Base-by-base conservation (phyloP, 768 basidiomycete species). In the Tubosaeta sp. region DNA sequence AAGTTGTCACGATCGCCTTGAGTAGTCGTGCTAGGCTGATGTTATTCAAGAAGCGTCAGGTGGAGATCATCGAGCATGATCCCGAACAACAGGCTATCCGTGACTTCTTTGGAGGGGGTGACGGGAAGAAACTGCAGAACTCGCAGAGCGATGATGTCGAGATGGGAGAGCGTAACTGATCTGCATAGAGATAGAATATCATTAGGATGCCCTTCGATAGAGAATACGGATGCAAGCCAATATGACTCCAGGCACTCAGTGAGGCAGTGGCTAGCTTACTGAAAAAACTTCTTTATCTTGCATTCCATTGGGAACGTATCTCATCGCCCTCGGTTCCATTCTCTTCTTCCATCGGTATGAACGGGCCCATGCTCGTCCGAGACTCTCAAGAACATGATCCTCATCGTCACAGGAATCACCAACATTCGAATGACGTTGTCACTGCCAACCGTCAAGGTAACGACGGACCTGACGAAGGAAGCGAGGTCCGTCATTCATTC, bases 51-150 rank as follows among this genome's bases (percentile, higher is more conserved):
- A 76, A 71, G 43, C 81, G 89, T 5, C 90, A 93, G 65, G 80
- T 76, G 53, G 88, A 86, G 2, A 89, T 91, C 1, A 85, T 89
- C 43, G 85, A 85, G 1, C 78, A 85, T 62, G 91, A 94, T 62
- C 81, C 83, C 29, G 80, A 81, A 52, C 90, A 95, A 65, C 75
- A 78, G 55, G 82, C 86, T 62, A 85, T 94, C 42, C 78, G 87
- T 16, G 75, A 77, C 3, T 92, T 91, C 73, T 88, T 92, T 59
- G 76, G 78, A 34, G 76, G 78, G 12, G 53, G 59, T 29, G 35
- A 51, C 19, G 5, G 19, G 22, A 57, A 60, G 52, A 19, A 9
- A 17, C 17, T 10, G n/a, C 37, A 19, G 37, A 38, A 11, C 37
- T 58, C 31, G 54, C 39, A 19, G 43, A 44, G 5, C 22, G 22